Base-by-base conservation (phyloP, 768 basidiomycete species). In the Termitomyces sp. region DNA sequence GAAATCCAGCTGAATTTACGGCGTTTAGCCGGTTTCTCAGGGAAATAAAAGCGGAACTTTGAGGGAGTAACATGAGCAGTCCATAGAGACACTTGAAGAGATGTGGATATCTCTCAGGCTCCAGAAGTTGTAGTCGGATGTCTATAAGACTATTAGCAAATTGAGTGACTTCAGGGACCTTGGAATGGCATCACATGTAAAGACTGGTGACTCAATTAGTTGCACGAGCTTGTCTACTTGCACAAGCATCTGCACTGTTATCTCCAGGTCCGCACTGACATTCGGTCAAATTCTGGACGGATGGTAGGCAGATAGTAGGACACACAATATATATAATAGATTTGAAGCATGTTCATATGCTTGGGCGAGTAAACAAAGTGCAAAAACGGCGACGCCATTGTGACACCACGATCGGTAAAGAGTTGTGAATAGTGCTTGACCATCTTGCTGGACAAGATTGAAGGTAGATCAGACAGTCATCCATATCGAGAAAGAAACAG, bases 271-370 rank as follows among this genome's bases (percentile, higher is more conserved):
- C 60, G 94, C 96, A 67, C 95, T 98, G 15, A 10, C 20, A 48
- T 52, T 54, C 16, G 10, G 52, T 56, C 13, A 61, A 41, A 48
- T 49, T 10, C 24, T 28, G 41, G 22, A 31, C 50, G 26, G 13
- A 4, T 9, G n/a, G 13, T 7, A 48, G 54, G 20, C 29, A 52
- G 33, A 10, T 41, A 29, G 8, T 18, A n/a, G 22, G 33, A 67
- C 71, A 60, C 68, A 94, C 96, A 99, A 98, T 59, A 97, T 98
- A 60, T 92, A 88, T 18, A 99, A 78, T 4, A 99, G 80, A 70
- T 95, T 98, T 22, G 94, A 96, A 1, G 96, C 97, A 71, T 99
- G 97, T 70, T 99, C 97, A 64, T 99, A 99, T 3, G 97, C 96
- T 70, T 99, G 97, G 5, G 97, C 97, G 26, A 99, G 79, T 29